phyloP scores from a whole-genome alignment of 2,329 filamentous ascomycete species.

The Aspergillus phoenicis region DNA sequence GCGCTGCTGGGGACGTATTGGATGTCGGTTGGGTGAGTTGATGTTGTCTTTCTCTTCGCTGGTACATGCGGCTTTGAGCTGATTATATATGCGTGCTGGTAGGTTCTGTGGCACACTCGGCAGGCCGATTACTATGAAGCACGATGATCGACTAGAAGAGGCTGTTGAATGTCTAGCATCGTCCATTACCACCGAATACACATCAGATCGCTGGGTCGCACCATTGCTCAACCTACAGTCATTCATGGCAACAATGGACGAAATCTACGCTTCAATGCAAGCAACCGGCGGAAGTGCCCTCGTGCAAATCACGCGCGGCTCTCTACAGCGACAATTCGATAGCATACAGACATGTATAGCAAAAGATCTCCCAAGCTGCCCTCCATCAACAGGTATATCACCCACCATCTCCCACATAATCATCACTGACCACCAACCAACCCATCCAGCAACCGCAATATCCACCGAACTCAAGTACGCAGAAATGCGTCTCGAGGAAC shows the following conservation, averaged over 20 bases:
- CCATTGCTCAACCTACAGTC: slow-evolving; percentile 23
- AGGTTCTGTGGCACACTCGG: neutral
- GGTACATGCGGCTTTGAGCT: neutral
- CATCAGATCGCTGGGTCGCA: slow-evolving; percentile 25
- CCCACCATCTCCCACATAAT: neutral
- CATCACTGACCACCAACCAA: neutral
- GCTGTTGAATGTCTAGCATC: slow-evolving; percentile 14
- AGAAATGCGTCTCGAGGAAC: slow-evolving; percentile 23
- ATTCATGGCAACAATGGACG: slow-evolving; percentile 25
- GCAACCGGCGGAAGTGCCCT: slow-evolving; percentile 16
- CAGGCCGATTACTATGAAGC: neutral
- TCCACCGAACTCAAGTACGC: slow-evolving; percentile 22
- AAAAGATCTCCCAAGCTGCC: slow-evolving; percentile 11
- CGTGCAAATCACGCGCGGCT: slow-evolving; percentile 13
- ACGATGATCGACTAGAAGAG: slow-evolving; percentile 16
- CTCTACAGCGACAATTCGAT: slow-evolving; percentile 21
- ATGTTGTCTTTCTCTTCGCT: slow-evolving; percentile 6
- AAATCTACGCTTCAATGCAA: slow-evolving; percentile 21
- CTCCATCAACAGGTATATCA: slow-evolving; percentile 18
- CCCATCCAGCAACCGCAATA: slow-evolving; percentile 18
- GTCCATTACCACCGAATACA: slow-evolving; percentile 1
- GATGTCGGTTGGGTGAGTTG: slow-evolving; percentile 24
- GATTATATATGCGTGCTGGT: neutral
- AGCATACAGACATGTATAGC: slow-evolving; percentile 12
- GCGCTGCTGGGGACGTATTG: slow-evolving; percentile 26